A percentile compares a stretch with the other conserved stretches of the same genome.
Evolutionary conservation across 2,329 filamentous ascomycete species (phyloP).

Genomic region (Cladosporium sp.): DNA sequence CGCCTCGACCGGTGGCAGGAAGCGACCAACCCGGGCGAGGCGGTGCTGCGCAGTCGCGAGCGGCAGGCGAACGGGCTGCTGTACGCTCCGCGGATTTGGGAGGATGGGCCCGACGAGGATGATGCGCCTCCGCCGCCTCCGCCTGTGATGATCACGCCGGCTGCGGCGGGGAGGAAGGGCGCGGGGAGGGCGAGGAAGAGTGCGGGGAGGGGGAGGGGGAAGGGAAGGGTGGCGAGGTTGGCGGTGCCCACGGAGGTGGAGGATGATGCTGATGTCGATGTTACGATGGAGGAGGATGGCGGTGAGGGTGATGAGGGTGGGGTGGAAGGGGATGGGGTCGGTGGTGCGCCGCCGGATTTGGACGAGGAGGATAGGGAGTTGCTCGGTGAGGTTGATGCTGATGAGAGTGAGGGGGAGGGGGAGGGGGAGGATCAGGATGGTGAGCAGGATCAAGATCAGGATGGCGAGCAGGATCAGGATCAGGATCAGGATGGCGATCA

Average conservation of each 20-base stretch:
- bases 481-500: neutral
- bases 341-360: neutral
- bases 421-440: conserved; percentile 27
- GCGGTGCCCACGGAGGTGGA: conserved; percentile 12
- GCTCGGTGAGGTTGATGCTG: conserved; percentile 32
- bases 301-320: conserved; percentile 17
- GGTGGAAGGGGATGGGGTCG: conserved; percentile 25
- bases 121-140: neutral
- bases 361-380: conserved; percentile 37
- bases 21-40: conserved; percentile 25
- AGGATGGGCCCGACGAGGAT: neutral
- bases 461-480: neutral
- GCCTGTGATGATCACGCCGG: neutral
- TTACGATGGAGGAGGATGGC: conserved; percentile 10
- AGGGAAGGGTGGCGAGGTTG: neutral
- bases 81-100: neutral
- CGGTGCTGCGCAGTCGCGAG: conserved; percentile 23
- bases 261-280: conserved; percentile 20
- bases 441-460: conserved; percentile 14
- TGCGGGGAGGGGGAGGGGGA: conserved; percentile 7
- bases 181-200: conserved; percentile 13
- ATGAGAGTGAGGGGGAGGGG: conserved; percentile 34
- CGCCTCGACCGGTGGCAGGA: conserved; percentile 67
- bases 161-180: neutral
- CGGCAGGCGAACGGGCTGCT: conserved; percentile 15